Evolutionary conservation across 164 flowering plant species (phyloP).

Genomic region (Aristolochia fimbriata): DNA sequence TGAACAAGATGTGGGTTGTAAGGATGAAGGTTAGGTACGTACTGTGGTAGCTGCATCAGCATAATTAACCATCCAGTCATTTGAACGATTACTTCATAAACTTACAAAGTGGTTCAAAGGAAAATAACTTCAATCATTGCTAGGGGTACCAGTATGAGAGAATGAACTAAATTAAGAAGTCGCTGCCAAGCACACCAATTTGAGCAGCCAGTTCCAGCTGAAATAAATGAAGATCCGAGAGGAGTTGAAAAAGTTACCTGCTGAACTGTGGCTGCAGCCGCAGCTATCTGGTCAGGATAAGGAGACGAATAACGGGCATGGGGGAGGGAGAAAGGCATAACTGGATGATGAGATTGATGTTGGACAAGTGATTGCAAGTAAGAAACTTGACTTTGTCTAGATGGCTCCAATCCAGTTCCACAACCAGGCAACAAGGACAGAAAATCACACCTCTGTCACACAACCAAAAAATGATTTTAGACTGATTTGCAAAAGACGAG

Average conservation of each 20-base stretch:
- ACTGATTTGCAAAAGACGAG: too few relatives aligned
- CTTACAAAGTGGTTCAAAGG: too few relatives aligned
- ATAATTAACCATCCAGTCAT: neutral
- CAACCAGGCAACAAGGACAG: conserved; percentile 37
- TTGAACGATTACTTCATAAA: neutral
- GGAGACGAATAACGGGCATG: conserved; percentile 21
- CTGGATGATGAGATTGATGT: conserved; percentile 13
- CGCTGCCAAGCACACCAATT: neutral
- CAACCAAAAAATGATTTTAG: too few relatives aligned
- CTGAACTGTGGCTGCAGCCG: conserved; percentile 22
- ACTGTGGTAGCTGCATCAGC: conserved; percentile 31
- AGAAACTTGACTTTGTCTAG: conserved; percentile 23
- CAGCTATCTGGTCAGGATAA: conserved; percentile 23
- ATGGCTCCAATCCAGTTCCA: conserved; percentile 13
- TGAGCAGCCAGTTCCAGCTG: neutral
- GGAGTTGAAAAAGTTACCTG: conserved; percentile 31
- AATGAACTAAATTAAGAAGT: neutral
- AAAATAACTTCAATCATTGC: too few relatives aligned
- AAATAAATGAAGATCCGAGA: neutral
- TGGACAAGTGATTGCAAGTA: conserved; percentile 29
- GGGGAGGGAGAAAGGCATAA: conserved; percentile 23
- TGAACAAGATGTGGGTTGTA: conserved; percentile 8
- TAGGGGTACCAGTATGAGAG: neutral
- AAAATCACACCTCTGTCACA: conserved; percentile 42
- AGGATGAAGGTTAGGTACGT: conserved; percentile 14